Evolutionary conservation across 2,329 filamentous ascomycete genomes (phyloP).

Genomic region (Colletotrichum sp.): DNA sequence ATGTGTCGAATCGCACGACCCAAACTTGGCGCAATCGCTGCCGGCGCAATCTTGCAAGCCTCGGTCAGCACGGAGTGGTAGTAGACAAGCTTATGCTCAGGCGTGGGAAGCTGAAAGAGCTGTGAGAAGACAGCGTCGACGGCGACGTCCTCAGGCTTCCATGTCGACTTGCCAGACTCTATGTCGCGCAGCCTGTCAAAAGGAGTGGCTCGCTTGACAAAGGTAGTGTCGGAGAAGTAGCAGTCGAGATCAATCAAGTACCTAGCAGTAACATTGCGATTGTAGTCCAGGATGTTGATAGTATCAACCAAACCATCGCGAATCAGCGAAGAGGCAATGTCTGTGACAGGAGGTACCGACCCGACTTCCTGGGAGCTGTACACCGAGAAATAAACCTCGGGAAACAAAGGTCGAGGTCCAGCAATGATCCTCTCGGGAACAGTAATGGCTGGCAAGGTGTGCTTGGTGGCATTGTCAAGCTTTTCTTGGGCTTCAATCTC

Average conservation of each 20-base stretch:
- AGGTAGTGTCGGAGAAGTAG: conserved; percentile 89
- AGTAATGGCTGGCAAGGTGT: conserved; percentile 76
- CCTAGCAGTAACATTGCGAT: conserved; percentile 84
- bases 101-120: conserved; percentile 82
- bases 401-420: conserved; percentile 80
- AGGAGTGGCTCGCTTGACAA: conserved; percentile 90
- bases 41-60: conserved; percentile 92
- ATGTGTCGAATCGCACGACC: conserved; percentile 92
- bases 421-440: conserved; percentile 79
- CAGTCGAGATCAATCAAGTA: conserved; percentile 94
- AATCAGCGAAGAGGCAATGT: conserved; percentile 82
- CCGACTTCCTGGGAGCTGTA: conserved; percentile 87
- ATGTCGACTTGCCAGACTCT: conserved; percentile 72
- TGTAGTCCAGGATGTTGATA: conserved; percentile 93
- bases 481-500: conserved; percentile 66
- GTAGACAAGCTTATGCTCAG: conserved; percentile 95
- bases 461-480: conserved; percentile 68
- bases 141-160: conserved; percentile 97
- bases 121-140: conserved; percentile 99
- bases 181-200: conserved; percentile 86
- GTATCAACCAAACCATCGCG: conserved; percentile 89
- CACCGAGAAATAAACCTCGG: conserved; percentile 92
- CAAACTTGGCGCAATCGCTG: conserved; percentile 93
- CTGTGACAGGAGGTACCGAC: conserved; percentile 80
- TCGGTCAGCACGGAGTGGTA: conserved; percentile 96